Percentiles rank a stretch among this genome's conserved stretches.
Evolutionary conservation across 768 basidiomycete species (phyloP).

Genomic region (Macrolepiota fuliginosa): DNA sequence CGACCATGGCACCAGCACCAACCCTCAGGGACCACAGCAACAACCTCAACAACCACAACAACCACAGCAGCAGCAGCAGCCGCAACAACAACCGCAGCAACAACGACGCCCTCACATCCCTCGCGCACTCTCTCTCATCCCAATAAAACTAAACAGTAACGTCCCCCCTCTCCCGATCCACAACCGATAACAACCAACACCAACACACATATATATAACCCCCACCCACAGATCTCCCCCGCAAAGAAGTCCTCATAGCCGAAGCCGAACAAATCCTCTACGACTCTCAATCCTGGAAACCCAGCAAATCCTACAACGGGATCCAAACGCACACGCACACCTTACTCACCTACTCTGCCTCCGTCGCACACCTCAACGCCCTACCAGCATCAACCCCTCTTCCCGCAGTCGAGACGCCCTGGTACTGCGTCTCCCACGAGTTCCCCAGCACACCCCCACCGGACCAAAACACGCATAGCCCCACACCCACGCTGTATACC

Average conservation of each 20-base stretch:
- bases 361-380: conserved; percentile 17
- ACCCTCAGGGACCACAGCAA: neutral
- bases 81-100: neutral
- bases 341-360: conserved; percentile 29
- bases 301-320: conserved; percentile 41
- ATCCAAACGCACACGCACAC: conserved; percentile 43
- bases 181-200: neutral
- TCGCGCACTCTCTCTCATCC: neutral
- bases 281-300: conserved; percentile 48
- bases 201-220: neutral
- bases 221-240: conserved; percentile 40
- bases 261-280: conserved; percentile 43
- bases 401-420: conserved; percentile 21
- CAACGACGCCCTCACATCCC: neutral
- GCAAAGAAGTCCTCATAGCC: conserved; percentile 42
- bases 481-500: conserved; percentile 52
- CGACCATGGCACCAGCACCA: neutral
- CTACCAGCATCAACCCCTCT: neutral
- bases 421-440: conserved; percentile 51
- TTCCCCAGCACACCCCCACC: conserved; percentile 25
- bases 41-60: neutral
- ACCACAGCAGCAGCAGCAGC: too few relatives aligned
- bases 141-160: neutral
- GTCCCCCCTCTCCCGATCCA: neutral
- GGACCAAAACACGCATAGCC: neutral